phyloP scores from a whole-genome alignment of 768 basidiomycete genomes.

The Tremella mesenterica region DNA sequence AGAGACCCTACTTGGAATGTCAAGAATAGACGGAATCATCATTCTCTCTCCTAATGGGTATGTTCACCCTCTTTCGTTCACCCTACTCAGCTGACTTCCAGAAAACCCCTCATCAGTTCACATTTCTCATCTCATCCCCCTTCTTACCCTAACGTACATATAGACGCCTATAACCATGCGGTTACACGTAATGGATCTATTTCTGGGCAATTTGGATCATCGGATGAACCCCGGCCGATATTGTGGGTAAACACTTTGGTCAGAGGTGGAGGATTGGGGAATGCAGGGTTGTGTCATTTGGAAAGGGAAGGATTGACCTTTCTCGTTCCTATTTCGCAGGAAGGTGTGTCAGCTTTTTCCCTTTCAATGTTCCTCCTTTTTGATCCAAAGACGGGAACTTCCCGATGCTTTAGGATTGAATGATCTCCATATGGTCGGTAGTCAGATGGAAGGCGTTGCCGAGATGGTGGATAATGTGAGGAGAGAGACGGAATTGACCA shows the following conservation, averaged over 20 bases:
- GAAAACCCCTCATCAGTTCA: constrained; percentile 74
- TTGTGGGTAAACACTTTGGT: constrained; percentile 36
- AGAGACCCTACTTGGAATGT: constrained; percentile 21
- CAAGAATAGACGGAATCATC: constrained; percentile 42
- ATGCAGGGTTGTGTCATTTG: constrained; percentile 68
- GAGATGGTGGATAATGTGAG: background rate
- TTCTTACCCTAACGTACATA: constrained; percentile 73
- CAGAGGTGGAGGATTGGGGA: constrained; percentile 27
- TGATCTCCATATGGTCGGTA: no score
- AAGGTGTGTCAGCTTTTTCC: constrained; percentile 54
- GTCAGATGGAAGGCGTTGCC: background rate
- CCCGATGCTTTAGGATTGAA: no score
- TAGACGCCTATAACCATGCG: constrained; percentile 73
- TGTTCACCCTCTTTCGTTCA: constrained; percentile 3
- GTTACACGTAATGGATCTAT: constrained; percentile 54
- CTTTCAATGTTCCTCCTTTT: no score
- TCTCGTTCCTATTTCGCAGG: constrained; percentile 71
- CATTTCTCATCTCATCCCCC: constrained; percentile 70
- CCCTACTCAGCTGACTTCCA: constrained; percentile 10
- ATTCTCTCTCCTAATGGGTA: constrained; percentile 42
- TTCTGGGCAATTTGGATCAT: constrained; percentile 2
- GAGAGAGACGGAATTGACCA: background rate
- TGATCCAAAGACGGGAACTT: no score
- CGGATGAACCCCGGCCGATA: constrained; percentile 34
- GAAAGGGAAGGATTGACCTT: constrained; percentile 66